Base-by-base conservation (phyloP, 495 filamentous ascomycete genomes). In the Delitschia confertaspora region DNA sequence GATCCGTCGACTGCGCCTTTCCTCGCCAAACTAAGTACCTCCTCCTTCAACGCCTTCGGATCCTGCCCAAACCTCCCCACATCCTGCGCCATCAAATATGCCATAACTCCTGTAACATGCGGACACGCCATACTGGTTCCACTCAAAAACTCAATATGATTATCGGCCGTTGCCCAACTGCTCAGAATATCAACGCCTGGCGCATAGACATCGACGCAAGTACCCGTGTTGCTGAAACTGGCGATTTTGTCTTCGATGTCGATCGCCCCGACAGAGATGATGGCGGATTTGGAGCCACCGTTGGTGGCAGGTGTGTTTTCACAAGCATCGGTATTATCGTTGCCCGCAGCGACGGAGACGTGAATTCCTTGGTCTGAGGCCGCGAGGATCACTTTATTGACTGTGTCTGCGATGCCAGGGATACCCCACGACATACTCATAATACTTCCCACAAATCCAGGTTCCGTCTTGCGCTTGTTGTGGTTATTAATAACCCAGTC, bases 51-150 rank as follows among this genome's bases (percentile, higher is more conserved):
- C 0, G 53, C 56, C 29, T 43, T 31, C 1, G 71, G 64, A 49
- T 64, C 36, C 6, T 47, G 48, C 6, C 55, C 58, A 4, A 73
- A 60, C 10, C 21, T 13, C 9, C 31, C 22, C 17, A 43, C 11
- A 26, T 51, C 53, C 20, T 43, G 44, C 0, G 53, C 60, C 41
- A 73, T 65, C 7, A 65, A 40, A 42, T 68, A 69, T 2, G 71
- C 70, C 50, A 74, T 68, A n/a, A 73, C 53, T 22, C 70, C 70
- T 11, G 67, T 62, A 33, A 73, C 69, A 35, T 71, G 69, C 25
- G 70, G 70, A 33, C 56, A 59, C 23, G 68, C 60, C 62, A 69
- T 69, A 13, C 54, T 60, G 14, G 66, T 69, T 13, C 66, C 66
- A 29, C 31, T 45, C 11, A 67, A 49, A 27, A 38, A 34, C 27